Percentiles rank a stretch among this genome's conserved stretches.
Conservation (phyloP, 352 stramenopile species). For the Thraustochytrium sp. region DNA sequence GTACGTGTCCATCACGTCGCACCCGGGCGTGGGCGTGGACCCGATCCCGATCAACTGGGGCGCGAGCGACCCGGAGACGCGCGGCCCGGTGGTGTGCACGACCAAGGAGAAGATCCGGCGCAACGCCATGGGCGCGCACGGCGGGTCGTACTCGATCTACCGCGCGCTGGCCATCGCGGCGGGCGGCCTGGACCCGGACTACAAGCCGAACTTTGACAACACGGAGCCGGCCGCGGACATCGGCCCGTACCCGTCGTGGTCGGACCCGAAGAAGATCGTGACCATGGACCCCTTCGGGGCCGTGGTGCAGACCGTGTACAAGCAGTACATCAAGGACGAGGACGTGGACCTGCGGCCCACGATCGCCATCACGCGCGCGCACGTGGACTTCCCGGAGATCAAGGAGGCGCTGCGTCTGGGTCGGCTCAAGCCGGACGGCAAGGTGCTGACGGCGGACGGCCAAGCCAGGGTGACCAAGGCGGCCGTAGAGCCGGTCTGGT, state of each 20-base stretch:
- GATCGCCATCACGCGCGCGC: conserved; percentile 91
- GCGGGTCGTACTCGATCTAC: conserved; percentile 97
- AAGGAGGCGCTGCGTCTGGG: conserved; percentile 85
- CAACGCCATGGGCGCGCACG: conserved; percentile 96
- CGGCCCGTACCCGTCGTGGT: conserved; percentile 88
- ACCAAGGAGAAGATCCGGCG: background rate
- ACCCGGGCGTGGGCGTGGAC: conserved; percentile 31
- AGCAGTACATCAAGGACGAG: conserved; percentile 84
- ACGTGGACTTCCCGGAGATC: conserved; percentile 99
- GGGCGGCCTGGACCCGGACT: conserved; percentile 70
- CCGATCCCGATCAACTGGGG: conserved; percentile 46
- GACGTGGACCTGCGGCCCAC: conserved; percentile 96
- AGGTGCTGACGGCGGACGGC: conserved; percentile 81
- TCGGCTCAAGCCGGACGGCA: conserved; percentile 89
- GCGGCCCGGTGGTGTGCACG: conserved; percentile 45
- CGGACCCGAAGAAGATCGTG: conserved; percentile 84
- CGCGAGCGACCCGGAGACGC: conserved; percentile 36
- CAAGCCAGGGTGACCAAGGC: conserved; percentile 91
- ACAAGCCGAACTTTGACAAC: conserved; percentile 78
- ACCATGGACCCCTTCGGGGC: conserved; percentile 70
- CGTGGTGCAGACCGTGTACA: conserved; percentile 71
- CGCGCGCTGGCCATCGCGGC: conserved; percentile 85
- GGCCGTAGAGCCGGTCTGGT: conserved; percentile 98
- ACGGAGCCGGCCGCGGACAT: conserved; percentile 94
- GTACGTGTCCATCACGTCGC: conserved; percentile 37